A percentile compares a stretch with the other conserved stretches of the same genome.
phyloP scores from a whole-genome alignment of 1,284 basidiomycete genomes.

The Cutaneotrichosporon spelunceum region DNA sequence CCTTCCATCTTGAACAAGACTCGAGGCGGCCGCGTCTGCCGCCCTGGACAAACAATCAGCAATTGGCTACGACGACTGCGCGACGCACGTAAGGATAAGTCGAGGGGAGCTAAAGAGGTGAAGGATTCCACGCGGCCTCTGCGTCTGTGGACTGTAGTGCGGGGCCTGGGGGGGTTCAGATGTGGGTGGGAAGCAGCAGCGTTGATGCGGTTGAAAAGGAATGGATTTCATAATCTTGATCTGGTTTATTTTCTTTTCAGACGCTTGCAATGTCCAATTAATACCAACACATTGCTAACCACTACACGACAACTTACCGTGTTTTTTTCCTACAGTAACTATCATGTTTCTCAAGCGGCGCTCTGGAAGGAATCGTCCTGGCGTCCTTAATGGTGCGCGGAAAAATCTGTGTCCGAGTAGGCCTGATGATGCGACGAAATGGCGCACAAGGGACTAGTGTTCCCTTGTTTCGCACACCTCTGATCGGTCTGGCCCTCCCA shows the following conservation, averaged over 20 bases:
- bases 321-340: too few species aligned
- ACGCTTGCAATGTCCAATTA: too few species aligned
- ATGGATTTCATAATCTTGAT: background rate
- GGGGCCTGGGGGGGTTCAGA: background rate
- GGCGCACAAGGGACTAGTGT: background rate
- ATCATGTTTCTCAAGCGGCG: too few species aligned
- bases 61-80: background rate
- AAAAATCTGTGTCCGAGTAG: background rate
- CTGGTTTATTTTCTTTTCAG: too few species aligned
- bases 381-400: too few species aligned
- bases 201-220: too few species aligned
- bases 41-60: background rate
- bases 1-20: background rate
- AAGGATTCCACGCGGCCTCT: background rate
- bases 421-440: background rate
- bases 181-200: background rate
- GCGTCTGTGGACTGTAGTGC: background rate
- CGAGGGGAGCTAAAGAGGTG: background rate
- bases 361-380: too few species aligned
- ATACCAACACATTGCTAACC: too few species aligned
- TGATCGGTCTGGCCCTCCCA: background rate
- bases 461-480: background rate
- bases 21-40: background rate
- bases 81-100: background rate
- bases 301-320: too few species aligned